Conservation (phyloP, 306 rosid genomes). For the Inga oerstediana region DNA sequence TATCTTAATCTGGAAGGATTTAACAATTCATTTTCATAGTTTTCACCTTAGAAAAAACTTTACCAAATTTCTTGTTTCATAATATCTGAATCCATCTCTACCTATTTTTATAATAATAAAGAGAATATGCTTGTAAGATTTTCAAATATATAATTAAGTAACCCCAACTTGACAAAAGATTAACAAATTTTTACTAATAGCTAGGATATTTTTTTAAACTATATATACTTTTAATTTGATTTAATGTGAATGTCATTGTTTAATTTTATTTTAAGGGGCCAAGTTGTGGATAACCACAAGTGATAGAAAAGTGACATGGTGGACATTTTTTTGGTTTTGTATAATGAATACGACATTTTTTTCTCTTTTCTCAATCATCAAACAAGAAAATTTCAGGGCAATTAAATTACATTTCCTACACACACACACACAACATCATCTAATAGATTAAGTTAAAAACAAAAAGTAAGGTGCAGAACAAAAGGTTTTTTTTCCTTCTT, state of each 20-base stretch:
- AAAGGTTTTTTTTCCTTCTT: neutral
- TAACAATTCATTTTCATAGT: neutral
- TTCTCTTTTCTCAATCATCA: neutral
- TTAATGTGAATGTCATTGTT: neutral
- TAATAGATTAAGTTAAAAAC: neutral
- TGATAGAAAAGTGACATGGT: neutral
- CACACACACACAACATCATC: neutral
- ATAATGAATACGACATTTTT: neutral
- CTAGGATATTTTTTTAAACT: neutral
- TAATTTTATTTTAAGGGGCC: neutral
- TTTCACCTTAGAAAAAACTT: neutral
- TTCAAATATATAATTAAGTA: neutral
- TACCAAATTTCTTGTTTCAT: neutral
- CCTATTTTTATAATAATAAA: neutral
- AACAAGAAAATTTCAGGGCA: neutral
- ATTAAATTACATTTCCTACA: too few relatives aligned
- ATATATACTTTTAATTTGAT: neutral
- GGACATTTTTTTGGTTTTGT: neutral
- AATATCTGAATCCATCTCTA: neutral
- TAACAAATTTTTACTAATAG: neutral
- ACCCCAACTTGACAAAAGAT: neutral
- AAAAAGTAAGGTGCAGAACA: neutral
- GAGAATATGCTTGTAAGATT: neutral
- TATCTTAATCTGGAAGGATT: neutral
- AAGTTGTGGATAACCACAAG: neutral